Percentiles rank a stretch among this genome's conserved stretches.
These are phyloP conservation scores for Penicillium sp. DNA, from an alignment of 2,329 filamentous ascomycete genomes.

Conservation along the genomic window DNA sequence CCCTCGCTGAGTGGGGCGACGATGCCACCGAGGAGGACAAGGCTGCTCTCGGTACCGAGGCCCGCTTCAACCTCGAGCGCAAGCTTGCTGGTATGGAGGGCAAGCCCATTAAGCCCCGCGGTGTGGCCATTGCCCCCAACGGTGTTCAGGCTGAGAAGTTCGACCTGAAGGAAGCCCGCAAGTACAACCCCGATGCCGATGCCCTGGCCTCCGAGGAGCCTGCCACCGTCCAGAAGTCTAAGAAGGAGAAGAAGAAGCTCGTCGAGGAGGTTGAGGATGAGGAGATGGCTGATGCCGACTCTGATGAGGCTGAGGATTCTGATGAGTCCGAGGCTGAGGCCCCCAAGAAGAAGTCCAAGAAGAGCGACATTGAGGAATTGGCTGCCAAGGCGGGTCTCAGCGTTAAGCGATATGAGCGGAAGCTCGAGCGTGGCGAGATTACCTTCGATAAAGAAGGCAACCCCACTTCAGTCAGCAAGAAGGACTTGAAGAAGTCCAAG, in stretches of 20 bases:
- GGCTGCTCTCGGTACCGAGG: slow-evolving; percentile 70
- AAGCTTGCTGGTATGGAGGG: slow-evolving; percentile 69
- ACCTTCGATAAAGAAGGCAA: slow-evolving; percentile 64
- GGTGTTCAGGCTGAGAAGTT: slow-evolving; percentile 68
- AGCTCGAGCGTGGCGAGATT: slow-evolving; percentile 74
- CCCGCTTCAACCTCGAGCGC: slow-evolving; percentile 50
- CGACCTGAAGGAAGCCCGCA: slow-evolving; percentile 85
- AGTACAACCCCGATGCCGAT: slow-evolving; percentile 94
- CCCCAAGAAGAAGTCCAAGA: slow-evolving; percentile 42
- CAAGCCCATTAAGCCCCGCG: slow-evolving; percentile 79
- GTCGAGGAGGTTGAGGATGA: slow-evolving; percentile 48
- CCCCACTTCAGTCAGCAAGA: slow-evolving; percentile 69
- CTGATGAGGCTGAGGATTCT: slow-evolving; percentile 35
- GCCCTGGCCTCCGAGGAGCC: slow-evolving; percentile 71
- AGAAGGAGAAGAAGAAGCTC: slow-evolving; percentile 48
- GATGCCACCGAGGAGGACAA: slow-evolving; percentile 87
- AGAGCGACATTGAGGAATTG: slow-evolving; percentile 54
- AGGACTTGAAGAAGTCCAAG: slow-evolving; percentile 71
- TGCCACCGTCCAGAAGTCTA: slow-evolving; percentile 32
- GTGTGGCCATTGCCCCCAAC: slow-evolving; percentile 71
- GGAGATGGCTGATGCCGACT: slow-evolving; percentile 46
- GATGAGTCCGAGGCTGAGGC: slow-evolving; percentile 34
- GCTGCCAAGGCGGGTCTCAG: slow-evolving; percentile 69
- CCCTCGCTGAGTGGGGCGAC: slow-evolving; percentile 74
- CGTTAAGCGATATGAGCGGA: slow-evolving; percentile 74